Base-by-base conservation (phyloP, 176 grass and related monocot species). In the Elymus sibiricus region DNA sequence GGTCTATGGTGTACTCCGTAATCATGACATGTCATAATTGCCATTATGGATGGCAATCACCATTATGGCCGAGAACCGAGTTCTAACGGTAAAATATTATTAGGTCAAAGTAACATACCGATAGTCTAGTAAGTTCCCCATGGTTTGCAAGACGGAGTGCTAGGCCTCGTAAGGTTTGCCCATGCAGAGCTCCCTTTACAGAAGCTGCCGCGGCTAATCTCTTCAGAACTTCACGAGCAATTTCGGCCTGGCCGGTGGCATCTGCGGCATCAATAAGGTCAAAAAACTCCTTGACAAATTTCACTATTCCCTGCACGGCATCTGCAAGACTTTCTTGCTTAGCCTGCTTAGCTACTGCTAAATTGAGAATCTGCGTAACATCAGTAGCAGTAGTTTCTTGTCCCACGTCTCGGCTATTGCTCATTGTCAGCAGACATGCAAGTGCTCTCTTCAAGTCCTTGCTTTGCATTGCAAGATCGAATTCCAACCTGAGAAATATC, bases 391-490 rank as follows among this genome's bases (percentile, higher is more conserved):
- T 59, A 82, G 85, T 94, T 90, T 99, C 97, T 79, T 90, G 88
- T 42, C 94, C 97, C 87, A 99, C 89, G 43, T 96, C 97, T 86
- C 92, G 82, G 79, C 94, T 96, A 82, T 96, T 99, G 84, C 94
- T 96, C 97, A 99, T 99, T 70, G 97, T 99, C 80, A 99, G 89
- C 70, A 99, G 92, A 79, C 97, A 99, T 60, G 95, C 93, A 85
- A 99, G 92, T 46, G 97, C 94, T 87, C 97, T 92, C 87, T 99
- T 99, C 67, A 99, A 79, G 87, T 99, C 91, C 82, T 91, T 99
- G 88, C 94, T 96, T 77, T 99, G 97, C 97, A 99, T 96, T 71
- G 97, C 97, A 43, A 99, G 90, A 81, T 99, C 97, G 72, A 99
- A 99, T 83, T 99, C 97, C 84, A 99, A 89, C 90, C 96, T 98